Evolutionary conservation across 148 eudicot species (phyloP).

Genomic region (Rhododendron ferrugineum): DNA sequence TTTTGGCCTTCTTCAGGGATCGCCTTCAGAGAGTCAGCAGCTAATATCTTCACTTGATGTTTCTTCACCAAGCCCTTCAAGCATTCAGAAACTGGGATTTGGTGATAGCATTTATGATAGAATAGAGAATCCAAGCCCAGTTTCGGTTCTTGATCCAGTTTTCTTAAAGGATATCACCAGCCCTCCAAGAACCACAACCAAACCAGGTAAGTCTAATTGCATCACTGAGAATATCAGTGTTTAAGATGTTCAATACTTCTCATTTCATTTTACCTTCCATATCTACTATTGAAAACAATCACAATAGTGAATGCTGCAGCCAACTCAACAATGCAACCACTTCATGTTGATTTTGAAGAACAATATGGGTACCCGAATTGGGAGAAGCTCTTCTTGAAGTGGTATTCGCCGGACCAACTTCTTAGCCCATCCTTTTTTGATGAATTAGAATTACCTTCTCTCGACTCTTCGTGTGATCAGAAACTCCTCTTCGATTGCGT

Average conservation of each 20-base stretch:
- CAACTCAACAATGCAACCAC: constrained; percentile 24
- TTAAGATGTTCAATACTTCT: background rate
- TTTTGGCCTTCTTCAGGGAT: constrained; percentile 16
- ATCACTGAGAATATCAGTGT: background rate
- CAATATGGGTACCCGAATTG: constrained; percentile 21
- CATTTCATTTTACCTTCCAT: background rate
- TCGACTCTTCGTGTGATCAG: constrained; percentile 11
- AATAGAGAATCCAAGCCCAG: constrained; percentile 36
- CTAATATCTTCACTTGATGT: constrained; percentile 4
- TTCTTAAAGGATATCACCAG: constrained; percentile 26
- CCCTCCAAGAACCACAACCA: constrained; percentile 17
- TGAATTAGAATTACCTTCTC: constrained; percentile 10
- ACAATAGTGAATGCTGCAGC: constrained; percentile 16
- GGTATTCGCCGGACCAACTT: constrained; percentile 14
- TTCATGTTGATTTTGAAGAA: constrained; percentile 27
- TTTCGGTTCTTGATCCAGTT: constrained; percentile 36
- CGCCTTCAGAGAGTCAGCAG: constrained; percentile 10
- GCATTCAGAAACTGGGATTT: background rate
- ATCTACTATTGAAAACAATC: background rate
- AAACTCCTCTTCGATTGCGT: constrained; percentile 26
- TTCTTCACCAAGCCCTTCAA: constrained; percentile 15
- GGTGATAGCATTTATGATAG: constrained; percentile 8
- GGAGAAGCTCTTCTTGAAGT: constrained; percentile 18
- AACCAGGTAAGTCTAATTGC: constrained; percentile 18
- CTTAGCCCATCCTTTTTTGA: constrained; percentile 18